Evolutionary conservation across 1,139 yeast species (phyloP).

Genomic region (Hyphopichia wangnamkhiaoensis): DNA sequence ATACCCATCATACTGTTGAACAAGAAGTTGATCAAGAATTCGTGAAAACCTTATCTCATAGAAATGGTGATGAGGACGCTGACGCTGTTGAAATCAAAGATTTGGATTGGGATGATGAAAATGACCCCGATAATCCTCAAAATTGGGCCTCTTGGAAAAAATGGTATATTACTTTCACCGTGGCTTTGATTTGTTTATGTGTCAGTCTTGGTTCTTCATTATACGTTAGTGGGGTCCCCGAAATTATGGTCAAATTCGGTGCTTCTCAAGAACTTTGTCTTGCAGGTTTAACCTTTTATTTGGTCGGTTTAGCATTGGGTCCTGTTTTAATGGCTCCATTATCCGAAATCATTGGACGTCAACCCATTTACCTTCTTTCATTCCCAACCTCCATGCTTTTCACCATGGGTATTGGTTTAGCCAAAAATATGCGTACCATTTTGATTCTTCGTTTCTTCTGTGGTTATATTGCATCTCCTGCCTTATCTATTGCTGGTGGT

Average conservation of each 20-base stretch:
- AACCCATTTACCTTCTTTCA: conserved; percentile 57
- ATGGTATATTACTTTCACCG: conserved; percentile 64
- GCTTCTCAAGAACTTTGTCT: conserved; percentile 61
- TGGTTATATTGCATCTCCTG: conserved; percentile 82
- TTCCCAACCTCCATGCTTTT: conserved; percentile 72
- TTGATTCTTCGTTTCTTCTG: conserved; percentile 75
- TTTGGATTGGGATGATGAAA: conserved; percentile 63
- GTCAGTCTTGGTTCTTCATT: conserved; percentile 73
- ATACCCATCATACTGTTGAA: conserved; percentile 19
- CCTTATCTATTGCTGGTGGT: conserved; percentile 86
- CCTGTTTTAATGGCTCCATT: conserved; percentile 78
- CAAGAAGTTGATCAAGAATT: conserved; percentile 10
- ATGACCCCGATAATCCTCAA: conserved; percentile 61
- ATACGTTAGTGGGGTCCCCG: conserved; percentile 62
- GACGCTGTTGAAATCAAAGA: conserved; percentile 35
- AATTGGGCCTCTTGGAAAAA: conserved; percentile 66
- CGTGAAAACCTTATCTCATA: conserved; percentile 2
- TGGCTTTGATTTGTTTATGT: conserved; percentile 64
- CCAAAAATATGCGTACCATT: conserved; percentile 56
- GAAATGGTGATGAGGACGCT: conserved; percentile 13
- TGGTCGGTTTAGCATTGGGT: conserved; percentile 70
- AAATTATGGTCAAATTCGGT: conserved; percentile 44
- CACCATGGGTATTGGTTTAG: conserved; percentile 73
- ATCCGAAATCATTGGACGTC: conserved; percentile 74
- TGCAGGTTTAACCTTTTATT: conserved; percentile 69